These are phyloP conservation scores for Vigna mungo DNA, from an alignment of 306 rosid genomes.

Conservation along the genomic window DNA sequence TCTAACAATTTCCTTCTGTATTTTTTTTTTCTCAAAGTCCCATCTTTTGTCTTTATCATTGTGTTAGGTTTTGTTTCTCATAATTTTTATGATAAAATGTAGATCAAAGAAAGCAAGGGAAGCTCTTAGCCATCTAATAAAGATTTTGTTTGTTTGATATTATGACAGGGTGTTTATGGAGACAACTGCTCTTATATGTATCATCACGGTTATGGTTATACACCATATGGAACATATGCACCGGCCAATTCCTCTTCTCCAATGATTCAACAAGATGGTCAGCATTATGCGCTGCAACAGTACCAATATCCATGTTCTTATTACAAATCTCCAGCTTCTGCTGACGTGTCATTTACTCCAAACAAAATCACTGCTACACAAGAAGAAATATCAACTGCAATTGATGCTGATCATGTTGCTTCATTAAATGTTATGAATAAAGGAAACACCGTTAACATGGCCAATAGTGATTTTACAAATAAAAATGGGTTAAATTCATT, in stretches of 20 bases:
- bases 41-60: background rate
- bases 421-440: constrained; percentile 41
- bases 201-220: constrained; percentile 55
- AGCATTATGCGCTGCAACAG: constrained; percentile 56
- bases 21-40: background rate
- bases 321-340: constrained; percentile 49
- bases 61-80: constrained; percentile 19
- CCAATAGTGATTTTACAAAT: constrained; percentile 36
- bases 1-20: background rate
- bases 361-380: constrained; percentile 43
- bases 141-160: constrained; percentile 23
- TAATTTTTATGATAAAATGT: background rate
- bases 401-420: constrained; percentile 39
- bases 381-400: constrained; percentile 42
- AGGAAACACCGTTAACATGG: constrained; percentile 37
- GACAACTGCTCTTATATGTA: constrained; percentile 55
- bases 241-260: constrained; percentile 48
- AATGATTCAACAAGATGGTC: constrained; percentile 52
- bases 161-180: constrained; percentile 54
- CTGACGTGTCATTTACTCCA: constrained; percentile 42
- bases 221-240: constrained; percentile 54
- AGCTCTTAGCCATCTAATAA: background rate
- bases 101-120: background rate
- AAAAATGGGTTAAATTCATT: constrained; percentile 46
- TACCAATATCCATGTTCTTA: constrained; percentile 60